Evolutionary conservation across 306 rosid genomes (phyloP).

Genomic region (Heteromeles arbutifolia): DNA sequence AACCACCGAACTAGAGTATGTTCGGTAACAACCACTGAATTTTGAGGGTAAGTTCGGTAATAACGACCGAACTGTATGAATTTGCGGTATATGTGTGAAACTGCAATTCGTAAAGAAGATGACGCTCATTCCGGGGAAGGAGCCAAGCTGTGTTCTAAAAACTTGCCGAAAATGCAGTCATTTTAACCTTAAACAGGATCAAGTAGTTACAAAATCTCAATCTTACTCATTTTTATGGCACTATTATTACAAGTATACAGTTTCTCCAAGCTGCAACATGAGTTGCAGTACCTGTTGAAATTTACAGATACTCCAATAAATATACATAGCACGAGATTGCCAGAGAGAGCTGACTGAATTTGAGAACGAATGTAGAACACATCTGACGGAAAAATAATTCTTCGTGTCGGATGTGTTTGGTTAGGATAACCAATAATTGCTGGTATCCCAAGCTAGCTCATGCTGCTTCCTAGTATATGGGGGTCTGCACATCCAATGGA

Average conservation of each 20-base stretch:
- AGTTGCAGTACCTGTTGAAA: background rate
- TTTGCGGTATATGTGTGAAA: background rate
- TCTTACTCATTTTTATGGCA: background rate
- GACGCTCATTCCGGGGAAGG: background rate
- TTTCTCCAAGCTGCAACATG: background rate
- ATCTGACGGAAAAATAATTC: background rate
- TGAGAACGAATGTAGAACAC: background rate
- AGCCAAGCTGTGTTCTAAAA: background rate
- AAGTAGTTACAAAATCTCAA: background rate
- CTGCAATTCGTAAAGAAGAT: background rate
- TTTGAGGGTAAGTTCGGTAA: too few species aligned
- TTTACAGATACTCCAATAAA: background rate
- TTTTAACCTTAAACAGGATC: background rate
- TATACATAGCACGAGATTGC: background rate
- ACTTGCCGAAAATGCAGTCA: background rate
- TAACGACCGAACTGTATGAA: too few species aligned
- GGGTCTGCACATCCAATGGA: background rate
- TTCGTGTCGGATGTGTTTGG: background rate
- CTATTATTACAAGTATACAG: background rate
- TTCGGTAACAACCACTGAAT: too few species aligned
- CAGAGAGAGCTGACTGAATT: background rate
- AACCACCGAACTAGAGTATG: too few species aligned
- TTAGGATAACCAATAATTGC: background rate
- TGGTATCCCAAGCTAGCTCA: background rate
- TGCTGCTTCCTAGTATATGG: background rate